Evolutionary conservation across 805 yeast genomes (phyloP), one percentile per base, ranked within the genome.

Genomic region (Pichia gijzeniarum): DNA sequence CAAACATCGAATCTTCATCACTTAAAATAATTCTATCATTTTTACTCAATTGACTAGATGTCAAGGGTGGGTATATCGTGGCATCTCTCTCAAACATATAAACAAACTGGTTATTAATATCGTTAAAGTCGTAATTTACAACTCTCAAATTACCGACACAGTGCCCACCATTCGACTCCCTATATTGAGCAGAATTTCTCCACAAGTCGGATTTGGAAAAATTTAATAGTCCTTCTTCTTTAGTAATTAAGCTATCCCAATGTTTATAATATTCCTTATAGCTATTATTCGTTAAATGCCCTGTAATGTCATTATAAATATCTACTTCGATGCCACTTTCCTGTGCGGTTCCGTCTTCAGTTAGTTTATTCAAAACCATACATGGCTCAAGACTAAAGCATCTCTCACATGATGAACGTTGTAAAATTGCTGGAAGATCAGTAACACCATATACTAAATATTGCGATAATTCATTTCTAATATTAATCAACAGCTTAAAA

Each of bases 211-310:
- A 74, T 40, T 76, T 76, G 38, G 74, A 59, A 31, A 72, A 68
- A 13, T 69, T 69, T 38, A 75, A 56, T 5, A 80, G 69, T 1
- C 78, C 72, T 53, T 83, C 95, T 61, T 91, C 98, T 52, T 79
- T 77, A 0, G 84, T 77, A 5, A 93, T 66, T 5, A 88, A 62
- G 14, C 65, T 65, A 56, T 86, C 86, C 95, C 96, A 91, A 44
- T 81, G 76, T 33, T 69, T 66, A 59, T 79, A 82, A 56, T 85
- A 93, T 2, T 65, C 65, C 4, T 63, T 59, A 47, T 86, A 80
- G 8, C 49, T 44, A 0, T 54, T 57, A 1, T 63, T 63, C 9
- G 55, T 60, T 35, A 85, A 59, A 56, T 82, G 87, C 0, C 54
- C 61, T 0, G 87, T 80, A 5, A 77, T 47, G 1, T 54, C 59